Base-by-base conservation (phyloP, 1,139 yeast species). In the Saccharomycopsis hybrid region DNA sequence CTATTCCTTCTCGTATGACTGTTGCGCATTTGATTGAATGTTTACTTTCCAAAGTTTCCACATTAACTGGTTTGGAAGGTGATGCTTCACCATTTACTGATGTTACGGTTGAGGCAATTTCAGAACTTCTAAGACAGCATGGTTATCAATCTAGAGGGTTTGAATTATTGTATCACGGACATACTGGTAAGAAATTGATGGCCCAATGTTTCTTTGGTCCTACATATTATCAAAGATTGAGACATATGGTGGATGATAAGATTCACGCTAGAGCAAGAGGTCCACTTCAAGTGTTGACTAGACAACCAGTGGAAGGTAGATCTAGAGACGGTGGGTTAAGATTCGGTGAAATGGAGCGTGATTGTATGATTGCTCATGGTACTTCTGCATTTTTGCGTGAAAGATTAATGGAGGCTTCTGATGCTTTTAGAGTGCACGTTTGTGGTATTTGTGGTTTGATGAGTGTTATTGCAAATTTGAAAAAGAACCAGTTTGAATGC, bases 291-390 rank as follows among this genome's bases (percentile, higher is more conserved):
- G 95, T 92, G 51, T 76, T 92, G 67, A 92, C 99, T 4, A 85
- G 98, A 71, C 99, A 92, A 68, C 99, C 99, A 5, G 97, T 92
- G 53, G 99, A 94, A 70, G 99, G 99, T 82, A 82, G 98, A 71
- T 90, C 97, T 28, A 81, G 98, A 72, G 98, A 92, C 70, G 99
- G 99, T 80, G 99, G 99, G 60, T 76, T 92, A 67, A 89, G 99
- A 71, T 94, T 92, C 78, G 99, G 99, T 65, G 99, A 92, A 72
- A 92, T 92, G 99, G 99, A 92, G 71, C 88, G 98, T 75, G 98
- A 94, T 76, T 92, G 98, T 85, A 92, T 94, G 96, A 92, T 92
- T 76, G 98, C 98, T 3, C 97, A 92, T 67, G 98, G 98, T 66
- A 97, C 97, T 2, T 97, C 98, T 1, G 95, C 97, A 5, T 92